These are phyloP conservation scores for Aspergillus asperescens DNA, from an alignment of 495 filamentous ascomycete species.

Conservation along the genomic window DNA sequence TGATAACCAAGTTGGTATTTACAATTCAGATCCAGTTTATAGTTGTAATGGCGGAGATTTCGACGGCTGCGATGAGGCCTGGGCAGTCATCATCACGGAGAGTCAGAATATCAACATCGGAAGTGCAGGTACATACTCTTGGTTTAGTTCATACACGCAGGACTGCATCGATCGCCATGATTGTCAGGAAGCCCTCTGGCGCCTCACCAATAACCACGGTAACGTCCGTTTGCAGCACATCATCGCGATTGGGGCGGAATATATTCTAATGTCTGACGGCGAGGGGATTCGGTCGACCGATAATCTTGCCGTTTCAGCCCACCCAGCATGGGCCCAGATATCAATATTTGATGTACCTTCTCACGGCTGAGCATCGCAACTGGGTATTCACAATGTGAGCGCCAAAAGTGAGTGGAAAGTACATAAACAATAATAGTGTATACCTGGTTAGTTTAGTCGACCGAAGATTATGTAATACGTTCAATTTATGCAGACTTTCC, in stretches of 20 bases:
- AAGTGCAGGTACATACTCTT: constrained; percentile 10
- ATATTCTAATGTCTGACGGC: constrained; percentile 1
- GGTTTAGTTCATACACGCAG: constrained; percentile 11
- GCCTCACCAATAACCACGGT: neutral
- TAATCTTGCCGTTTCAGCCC: constrained; percentile 3
- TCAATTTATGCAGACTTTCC: no score
- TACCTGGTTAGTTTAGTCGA: no score
- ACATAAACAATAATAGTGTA: no score
- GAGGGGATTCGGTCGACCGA: neutral
- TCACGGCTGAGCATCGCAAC: neutral
- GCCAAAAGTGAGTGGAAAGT: no score
- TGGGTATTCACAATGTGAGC: neutral
- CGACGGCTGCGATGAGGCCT: constrained; percentile 7
- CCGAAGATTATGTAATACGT: no score
- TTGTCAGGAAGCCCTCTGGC: constrained; percentile 8
- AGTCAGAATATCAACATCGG: constrained; percentile 7
- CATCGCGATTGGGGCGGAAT: constrained; percentile 6
- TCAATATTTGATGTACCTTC: constrained; percentile 4
- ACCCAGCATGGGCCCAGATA: constrained; percentile 6
- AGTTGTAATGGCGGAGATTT: neutral
- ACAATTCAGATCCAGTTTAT: constrained; percentile 5
- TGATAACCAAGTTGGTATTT: constrained; percentile 11
- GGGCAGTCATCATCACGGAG: constrained; percentile 9
- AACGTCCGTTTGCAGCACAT: constrained; percentile 7
- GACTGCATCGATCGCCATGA: constrained; percentile 10